phyloP scores from a whole-genome alignment of 106 monocot genomes.

The Dioscorea alata region DNA sequence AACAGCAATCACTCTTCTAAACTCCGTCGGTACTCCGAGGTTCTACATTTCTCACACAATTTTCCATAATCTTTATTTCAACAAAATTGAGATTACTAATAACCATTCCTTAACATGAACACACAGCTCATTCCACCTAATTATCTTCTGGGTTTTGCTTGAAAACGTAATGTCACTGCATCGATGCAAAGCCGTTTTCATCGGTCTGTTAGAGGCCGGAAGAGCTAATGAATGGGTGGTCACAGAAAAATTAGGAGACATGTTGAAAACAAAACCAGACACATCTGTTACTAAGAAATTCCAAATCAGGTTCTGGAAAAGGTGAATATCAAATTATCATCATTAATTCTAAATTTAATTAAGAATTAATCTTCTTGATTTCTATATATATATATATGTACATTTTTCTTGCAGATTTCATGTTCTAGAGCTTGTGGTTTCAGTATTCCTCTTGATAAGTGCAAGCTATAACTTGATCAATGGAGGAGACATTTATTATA shows the following conservation, averaged over 20 bases:
- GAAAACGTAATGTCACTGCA: constrained; percentile 62
- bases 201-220: constrained; percentile 35
- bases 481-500: constrained; percentile 23
- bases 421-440: constrained; percentile 25
- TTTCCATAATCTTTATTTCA: background rate
- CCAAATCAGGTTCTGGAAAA: constrained; percentile 7
- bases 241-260: constrained; percentile 40
- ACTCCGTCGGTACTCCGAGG: constrained; percentile 44
- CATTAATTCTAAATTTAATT: background rate
- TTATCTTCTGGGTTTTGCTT: constrained; percentile 45
- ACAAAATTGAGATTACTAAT: background rate
- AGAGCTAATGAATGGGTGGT: constrained; percentile 55
- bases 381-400: background rate
- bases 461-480: constrained; percentile 29
- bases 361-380: background rate
- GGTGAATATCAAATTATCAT: background rate
- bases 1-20: constrained; percentile 35
- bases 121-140: constrained; percentile 41
- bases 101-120: background rate
- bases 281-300: background rate
- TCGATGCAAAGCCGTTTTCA: constrained; percentile 25
- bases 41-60: background rate
- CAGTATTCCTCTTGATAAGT: constrained; percentile 29
- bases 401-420: constrained; percentile 26
- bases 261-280: constrained; percentile 11